Percentiles rank a stretch among this genome's conserved stretches.
Evolutionary conservation across 2,329 filamentous ascomycete genomes (phyloP).

Genomic region (Apiospora aurea): DNA sequence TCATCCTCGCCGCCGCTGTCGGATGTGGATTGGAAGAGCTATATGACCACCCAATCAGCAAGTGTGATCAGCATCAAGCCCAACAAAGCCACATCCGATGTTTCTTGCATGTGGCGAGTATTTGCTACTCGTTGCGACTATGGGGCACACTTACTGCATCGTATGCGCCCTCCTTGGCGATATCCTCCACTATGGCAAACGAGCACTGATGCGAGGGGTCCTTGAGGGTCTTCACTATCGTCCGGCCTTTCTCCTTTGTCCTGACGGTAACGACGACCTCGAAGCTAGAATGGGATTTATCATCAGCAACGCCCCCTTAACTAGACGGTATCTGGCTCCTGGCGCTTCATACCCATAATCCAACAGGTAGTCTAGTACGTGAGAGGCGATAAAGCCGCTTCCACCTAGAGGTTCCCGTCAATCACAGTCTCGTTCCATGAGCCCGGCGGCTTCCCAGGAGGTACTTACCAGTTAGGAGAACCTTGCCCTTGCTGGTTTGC

Average conservation of each 20-base stretch:
- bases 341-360: slow-evolving; percentile 39
- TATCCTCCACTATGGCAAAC: slow-evolving; percentile 71
- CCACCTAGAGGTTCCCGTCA: slow-evolving; percentile 47
- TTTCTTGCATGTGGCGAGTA: neutral
- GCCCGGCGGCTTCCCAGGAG: neutral
- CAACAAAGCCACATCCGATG: neutral
- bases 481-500: slow-evolving; percentile 29
- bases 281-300: slow-evolving; percentile 40
- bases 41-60: neutral
- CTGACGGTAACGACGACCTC: slow-evolving; percentile 56
- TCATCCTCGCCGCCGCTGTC: neutral
- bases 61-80: neutral
- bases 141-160: slow-evolving; percentile 54
- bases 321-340: neutral
- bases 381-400: slow-evolving; percentile 62
- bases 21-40: slow-evolving; percentile 53
- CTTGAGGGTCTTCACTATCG: slow-evolving; percentile 50
- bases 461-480: slow-evolving; percentile 40
- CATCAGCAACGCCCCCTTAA: slow-evolving; percentile 45
- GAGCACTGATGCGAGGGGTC: slow-evolving; percentile 31
- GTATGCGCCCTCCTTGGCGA: slow-evolving; percentile 74
- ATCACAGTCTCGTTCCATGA: slow-evolving; percentile 3
- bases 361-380: slow-evolving; percentile 56
- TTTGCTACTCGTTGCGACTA: neutral
- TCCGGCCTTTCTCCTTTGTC: slow-evolving; percentile 54